These are phyloP conservation scores for Cyclotella sp. DNA, from an alignment of 108 stramenopile species.

Conservation along the genomic window DNA sequence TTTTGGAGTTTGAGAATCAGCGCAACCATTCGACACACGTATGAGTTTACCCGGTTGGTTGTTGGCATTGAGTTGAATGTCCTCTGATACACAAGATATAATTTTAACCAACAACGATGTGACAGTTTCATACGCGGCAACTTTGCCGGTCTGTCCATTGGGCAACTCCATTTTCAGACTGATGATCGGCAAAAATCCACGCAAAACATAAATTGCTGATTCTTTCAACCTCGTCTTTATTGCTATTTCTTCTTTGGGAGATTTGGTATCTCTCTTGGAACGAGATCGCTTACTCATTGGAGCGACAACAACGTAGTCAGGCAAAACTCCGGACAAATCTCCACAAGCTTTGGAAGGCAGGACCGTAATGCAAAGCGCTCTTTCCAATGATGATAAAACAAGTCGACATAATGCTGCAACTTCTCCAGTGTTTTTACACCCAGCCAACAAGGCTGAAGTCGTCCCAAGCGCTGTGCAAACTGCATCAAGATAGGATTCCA, in stretches of 20 bases:
- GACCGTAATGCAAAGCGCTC: constrained; percentile 30
- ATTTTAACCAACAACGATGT: constrained; percentile 49
- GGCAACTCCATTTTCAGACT: constrained; percentile 65
- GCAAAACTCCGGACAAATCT: background rate
- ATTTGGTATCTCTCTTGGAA: background rate
- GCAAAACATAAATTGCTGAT: constrained; percentile 59
- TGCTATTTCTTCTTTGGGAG: constrained; percentile 14
- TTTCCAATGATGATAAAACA: constrained; percentile 32
- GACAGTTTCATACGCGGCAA: constrained; percentile 59
- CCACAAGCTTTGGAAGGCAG: background rate
- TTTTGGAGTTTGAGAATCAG: constrained; percentile 40
- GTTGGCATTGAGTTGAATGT: background rate
- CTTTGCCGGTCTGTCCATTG: constrained; percentile 77
- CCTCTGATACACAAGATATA: constrained; percentile 39
- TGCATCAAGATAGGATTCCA: constrained; percentile 69
- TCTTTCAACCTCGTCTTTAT: constrained; percentile 46
- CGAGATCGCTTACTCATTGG: background rate
- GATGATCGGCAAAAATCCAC: constrained; percentile 65
- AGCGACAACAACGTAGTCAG: background rate
- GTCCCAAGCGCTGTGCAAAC: constrained; percentile 54
- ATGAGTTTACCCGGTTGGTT: background rate
- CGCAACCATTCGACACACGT: background rate
- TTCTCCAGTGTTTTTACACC: constrained; percentile 9
- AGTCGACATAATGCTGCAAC: constrained; percentile 18
- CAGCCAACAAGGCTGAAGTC: constrained; percentile 49